Conservation (phyloP, 306 rosid genomes). For the Bauhinia variegata region DNA sequence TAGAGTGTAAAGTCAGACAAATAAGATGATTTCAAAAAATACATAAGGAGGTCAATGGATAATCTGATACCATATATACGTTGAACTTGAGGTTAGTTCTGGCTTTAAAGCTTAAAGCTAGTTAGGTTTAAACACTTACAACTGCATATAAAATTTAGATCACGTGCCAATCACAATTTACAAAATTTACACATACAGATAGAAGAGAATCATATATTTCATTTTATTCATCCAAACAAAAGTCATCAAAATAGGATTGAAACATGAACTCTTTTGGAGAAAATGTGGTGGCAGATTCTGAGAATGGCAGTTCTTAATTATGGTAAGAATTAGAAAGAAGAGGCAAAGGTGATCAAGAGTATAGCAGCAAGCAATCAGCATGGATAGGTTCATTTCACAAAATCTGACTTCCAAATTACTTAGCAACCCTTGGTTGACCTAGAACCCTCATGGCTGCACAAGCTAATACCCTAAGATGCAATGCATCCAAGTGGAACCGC, state of each 20-base stretch:
- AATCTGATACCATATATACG: too few species aligned
- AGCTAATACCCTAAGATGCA: neutral
- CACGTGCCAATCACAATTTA: too few species aligned
- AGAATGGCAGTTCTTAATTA: neutral
- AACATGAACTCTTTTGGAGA: neutral
- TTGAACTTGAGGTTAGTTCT: too few species aligned
- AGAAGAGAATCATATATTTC: too few species aligned
- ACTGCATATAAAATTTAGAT: too few species aligned
- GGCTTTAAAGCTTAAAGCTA: too few species aligned
- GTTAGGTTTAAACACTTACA: too few species aligned
- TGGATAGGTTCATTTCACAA: neutral
- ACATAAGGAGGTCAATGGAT: too few species aligned
- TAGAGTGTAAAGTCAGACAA: too few species aligned
- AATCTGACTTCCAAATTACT: neutral
- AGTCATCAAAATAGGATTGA: neutral
- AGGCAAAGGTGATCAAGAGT: neutral
- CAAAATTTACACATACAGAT: too few species aligned
- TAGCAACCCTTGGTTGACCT: neutral
- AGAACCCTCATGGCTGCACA: neutral
- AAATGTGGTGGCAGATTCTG: neutral
- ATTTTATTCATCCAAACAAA: neutral
- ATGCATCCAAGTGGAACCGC: neutral
- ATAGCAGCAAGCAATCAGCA: slow-evolving; percentile 2
- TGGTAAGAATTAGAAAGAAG: neutral
- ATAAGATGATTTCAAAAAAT: too few species aligned